Evolutionary conservation across 306 rosid genomes (phyloP).

Genomic region (Begonia peltatifolia): DNA sequence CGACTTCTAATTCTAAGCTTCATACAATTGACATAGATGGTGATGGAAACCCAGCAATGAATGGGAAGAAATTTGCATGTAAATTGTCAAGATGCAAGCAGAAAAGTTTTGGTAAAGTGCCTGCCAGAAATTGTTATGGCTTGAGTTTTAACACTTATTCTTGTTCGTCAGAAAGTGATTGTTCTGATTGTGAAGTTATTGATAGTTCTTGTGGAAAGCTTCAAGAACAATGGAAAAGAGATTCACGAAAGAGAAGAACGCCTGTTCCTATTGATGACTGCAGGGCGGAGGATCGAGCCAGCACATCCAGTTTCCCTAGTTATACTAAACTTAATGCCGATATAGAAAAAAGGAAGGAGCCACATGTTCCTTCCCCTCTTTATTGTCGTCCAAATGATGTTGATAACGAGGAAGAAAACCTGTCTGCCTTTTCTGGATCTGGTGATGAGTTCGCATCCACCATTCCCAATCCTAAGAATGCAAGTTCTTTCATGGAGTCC

Average conservation of each 20-base stretch:
- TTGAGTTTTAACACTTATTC: slow-evolving; percentile 16
- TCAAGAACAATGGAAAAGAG: slow-evolving; percentile 64
- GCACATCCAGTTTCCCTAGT: slow-evolving; percentile 42
- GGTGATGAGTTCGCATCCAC: slow-evolving; percentile 10
- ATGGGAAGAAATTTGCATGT: slow-evolving; percentile 24
- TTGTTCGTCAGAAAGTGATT: slow-evolving; percentile 49
- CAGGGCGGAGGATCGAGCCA: slow-evolving; percentile 26
- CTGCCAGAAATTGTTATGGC: slow-evolving; percentile 38
- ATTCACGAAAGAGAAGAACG: slow-evolving; percentile 41
- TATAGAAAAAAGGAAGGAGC: slow-evolving; percentile 17
- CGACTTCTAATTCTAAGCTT: slow-evolving; percentile 13
- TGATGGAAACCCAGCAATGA: slow-evolving; percentile 22
- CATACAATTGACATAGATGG: slow-evolving; percentile 20
- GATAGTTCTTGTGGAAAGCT: slow-evolving; percentile 29
- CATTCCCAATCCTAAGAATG: slow-evolving; percentile 10
- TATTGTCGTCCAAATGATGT: slow-evolving; percentile 30
- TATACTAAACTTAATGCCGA: slow-evolving; percentile 16
- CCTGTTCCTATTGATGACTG: slow-evolving; percentile 15
- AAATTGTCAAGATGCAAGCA: slow-evolving; percentile 22
- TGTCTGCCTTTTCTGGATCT: slow-evolving; percentile 15
- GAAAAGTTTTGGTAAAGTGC: slow-evolving; percentile 18
- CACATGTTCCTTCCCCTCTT: slow-evolving; percentile 20
- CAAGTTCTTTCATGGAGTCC: slow-evolving; percentile 12
- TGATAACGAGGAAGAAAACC: slow-evolving; percentile 19
- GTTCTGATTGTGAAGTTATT: slow-evolving; percentile 69